Evolutionary conservation across 306 rosid species (phyloP).

Genomic region (Corylus heterophylla): DNA sequence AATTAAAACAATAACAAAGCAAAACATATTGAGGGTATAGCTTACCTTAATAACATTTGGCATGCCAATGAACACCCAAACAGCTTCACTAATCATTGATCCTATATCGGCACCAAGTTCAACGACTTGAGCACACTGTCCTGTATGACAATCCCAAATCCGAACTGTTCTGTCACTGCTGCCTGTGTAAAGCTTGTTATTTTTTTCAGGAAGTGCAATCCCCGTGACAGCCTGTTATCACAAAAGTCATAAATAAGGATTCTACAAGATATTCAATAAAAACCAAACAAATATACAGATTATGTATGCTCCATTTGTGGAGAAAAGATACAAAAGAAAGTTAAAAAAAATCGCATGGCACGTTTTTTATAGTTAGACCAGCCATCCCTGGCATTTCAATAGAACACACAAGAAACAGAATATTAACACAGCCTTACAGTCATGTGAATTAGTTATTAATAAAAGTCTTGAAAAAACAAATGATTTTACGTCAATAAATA

Average conservation of each 20-base stretch:
- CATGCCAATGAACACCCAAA: conserved; percentile 51
- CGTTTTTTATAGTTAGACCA: no score
- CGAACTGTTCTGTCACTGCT: conserved; percentile 43
- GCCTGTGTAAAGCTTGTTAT: conserved; percentile 44
- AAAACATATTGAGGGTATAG: conserved; percentile 5
- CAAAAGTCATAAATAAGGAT: background rate
- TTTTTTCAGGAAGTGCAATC: conserved; percentile 39
- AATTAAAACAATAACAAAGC: background rate
- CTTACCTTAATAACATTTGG: conserved; percentile 45
- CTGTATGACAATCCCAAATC: conserved; percentile 52
- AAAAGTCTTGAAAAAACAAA: no score
- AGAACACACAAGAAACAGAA: no score
- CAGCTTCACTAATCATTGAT: conserved; percentile 42
- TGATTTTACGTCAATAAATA: no score
- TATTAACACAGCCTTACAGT: no score
- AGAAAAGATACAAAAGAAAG: no score
- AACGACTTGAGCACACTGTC: conserved; percentile 28
- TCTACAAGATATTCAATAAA: background rate
- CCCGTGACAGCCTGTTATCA: conserved; percentile 39
- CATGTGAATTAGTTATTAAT: no score
- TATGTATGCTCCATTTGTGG: no score
- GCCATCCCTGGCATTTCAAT: no score
- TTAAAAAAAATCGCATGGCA: no score
- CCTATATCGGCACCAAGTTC: conserved; percentile 37
- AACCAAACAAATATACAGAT: background rate